These are phyloP conservation scores for Brassica nigra DNA, from an alignment of 345 rosid genomes.

Conservation along the genomic window DNA sequence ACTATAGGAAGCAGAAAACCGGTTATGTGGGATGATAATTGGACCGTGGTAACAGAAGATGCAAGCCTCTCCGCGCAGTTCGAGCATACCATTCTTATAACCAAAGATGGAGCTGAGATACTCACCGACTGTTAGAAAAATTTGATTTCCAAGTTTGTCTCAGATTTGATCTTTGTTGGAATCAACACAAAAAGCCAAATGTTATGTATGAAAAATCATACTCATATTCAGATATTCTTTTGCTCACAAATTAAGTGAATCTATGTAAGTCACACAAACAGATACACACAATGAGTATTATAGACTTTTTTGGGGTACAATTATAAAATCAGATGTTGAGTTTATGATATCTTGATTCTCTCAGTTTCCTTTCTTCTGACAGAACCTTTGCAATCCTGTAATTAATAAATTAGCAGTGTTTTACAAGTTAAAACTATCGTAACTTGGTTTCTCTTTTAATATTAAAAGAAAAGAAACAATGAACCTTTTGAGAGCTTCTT, in stretches of 20 bases:
- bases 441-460: not conserved
- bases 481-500: conserved; percentile 57
- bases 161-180: conserved; percentile 4
- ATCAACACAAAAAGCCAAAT: not conserved
- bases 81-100: not conserved
- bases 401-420: not conserved
- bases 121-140: conserved; percentile 55
- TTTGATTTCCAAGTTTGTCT: conserved; percentile 4
- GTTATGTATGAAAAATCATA: conserved; percentile 18
- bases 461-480: not conserved
- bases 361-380: not conserved
- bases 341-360: not conserved
- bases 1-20: conserved; percentile 84
- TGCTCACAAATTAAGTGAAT: conserved; percentile 10
- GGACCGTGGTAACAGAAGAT: conserved; percentile 94
- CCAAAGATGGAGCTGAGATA: conserved; percentile 32
- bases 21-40: conserved; percentile 81
- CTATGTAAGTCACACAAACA: conserved; percentile 3
- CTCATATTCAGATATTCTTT: conserved; percentile 24
- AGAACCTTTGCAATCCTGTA: conserved; percentile 35
- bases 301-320: not conserved
- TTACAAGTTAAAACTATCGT: not conserved
- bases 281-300: conserved; percentile 18
- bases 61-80: conserved; percentile 51
- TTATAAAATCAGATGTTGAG: not conserved